These are phyloP conservation scores for Elsinoe batatas DNA, from an alignment of 2,329 filamentous ascomycete genomes.

Conservation along the genomic window DNA sequence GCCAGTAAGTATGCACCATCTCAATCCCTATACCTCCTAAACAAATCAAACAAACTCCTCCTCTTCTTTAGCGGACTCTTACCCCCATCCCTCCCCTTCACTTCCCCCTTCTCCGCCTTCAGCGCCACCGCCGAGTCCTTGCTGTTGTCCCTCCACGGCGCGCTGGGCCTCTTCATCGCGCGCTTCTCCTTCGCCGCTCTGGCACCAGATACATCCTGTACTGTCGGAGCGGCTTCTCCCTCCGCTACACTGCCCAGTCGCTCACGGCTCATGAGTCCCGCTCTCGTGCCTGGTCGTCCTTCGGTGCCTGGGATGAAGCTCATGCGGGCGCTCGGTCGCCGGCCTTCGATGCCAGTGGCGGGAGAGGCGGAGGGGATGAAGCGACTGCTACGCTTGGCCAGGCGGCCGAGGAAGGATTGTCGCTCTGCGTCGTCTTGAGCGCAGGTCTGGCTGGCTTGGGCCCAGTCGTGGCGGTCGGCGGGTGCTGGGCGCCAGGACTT, in stretches of 20 bases:
- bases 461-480: constrained; percentile 15
- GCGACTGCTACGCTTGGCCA: neutral
- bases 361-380: neutral
- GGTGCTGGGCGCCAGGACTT: neutral
- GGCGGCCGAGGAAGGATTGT: neutral
- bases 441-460: constrained; percentile 13
- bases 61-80: neutral
- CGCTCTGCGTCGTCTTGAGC: constrained; percentile 1
- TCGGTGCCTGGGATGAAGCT: neutral
- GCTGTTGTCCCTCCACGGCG: neutral
- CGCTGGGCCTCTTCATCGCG: neutral
- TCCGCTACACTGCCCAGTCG: neutral
- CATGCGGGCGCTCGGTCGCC: neutral
- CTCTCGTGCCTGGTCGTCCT: neutral
- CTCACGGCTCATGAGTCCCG: neutral
- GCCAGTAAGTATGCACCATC: neutral
- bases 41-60: constrained; percentile 11
- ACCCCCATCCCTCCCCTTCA: neutral
- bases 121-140: constrained; percentile 6
- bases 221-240: neutral
- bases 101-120: neutral
- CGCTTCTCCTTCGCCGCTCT: neutral
- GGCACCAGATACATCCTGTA: neutral
- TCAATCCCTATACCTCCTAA: constrained; percentile 1
- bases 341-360: neutral